These are phyloP conservation scores for Pyrenophora tritici-repentis DNA, from an alignment of 2,329 filamentous ascomycete genomes.

Conservation along the genomic window DNA sequence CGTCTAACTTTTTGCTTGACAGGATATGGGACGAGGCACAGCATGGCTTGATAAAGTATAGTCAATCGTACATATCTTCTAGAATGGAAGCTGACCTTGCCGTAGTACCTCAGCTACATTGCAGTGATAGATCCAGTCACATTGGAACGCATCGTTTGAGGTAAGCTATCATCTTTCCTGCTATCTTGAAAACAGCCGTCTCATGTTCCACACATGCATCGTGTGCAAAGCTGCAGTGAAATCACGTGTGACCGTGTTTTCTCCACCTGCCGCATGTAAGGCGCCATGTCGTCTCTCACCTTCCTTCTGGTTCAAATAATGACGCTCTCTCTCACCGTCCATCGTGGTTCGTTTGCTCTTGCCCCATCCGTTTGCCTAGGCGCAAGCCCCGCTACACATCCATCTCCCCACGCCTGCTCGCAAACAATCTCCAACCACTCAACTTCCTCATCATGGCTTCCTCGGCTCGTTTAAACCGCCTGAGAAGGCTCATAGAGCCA, in stretches of 20 bases:
- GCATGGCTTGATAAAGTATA: too few species aligned
- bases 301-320: neutral
- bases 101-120: neutral
- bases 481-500: slow-evolving; percentile 23
- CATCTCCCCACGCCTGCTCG: neutral
- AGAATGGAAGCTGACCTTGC: too few species aligned
- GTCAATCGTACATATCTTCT: too few species aligned
- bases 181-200: too few species aligned
- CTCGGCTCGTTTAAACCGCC: slow-evolving; percentile 29
- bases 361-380: slow-evolving; percentile 5
- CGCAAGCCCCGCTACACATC: neutral
- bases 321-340: neutral
- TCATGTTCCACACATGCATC: neutral
- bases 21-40: too few species aligned
- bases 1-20: too few species aligned
- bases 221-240: neutral
- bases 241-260: neutral
- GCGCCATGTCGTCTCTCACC: neutral
- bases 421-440: slow-evolving; percentile 1
- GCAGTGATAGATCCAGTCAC: neutral
- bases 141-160: too few species aligned
- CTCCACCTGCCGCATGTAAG: neutral
- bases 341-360: slow-evolving; percentile 15
- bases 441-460: slow-evolving; percentile 25
- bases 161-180: too few species aligned